Evolutionary conservation across 2,329 filamentous ascomycete genomes (phyloP).

Genomic region (Ustulina deusta): DNA sequence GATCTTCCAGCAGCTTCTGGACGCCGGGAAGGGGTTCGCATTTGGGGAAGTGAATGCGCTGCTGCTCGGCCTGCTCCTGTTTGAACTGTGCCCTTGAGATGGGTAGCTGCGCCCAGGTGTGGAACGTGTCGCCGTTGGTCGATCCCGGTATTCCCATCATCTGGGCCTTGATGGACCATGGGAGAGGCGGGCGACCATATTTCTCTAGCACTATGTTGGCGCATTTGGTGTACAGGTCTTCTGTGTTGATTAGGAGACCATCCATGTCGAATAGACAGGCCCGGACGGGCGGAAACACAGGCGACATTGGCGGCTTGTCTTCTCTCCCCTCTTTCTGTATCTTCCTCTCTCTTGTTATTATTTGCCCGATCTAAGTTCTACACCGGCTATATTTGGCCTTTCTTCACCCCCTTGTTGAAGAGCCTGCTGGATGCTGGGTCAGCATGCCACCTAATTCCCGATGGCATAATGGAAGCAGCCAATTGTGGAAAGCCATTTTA

Average conservation of each 20-base stretch:
- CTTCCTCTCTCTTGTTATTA: not conserved
- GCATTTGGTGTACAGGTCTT: conserved; percentile 76
- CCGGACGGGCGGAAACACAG: conserved; percentile 64
- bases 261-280: conserved; percentile 87
- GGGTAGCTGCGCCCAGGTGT: conserved; percentile 77
- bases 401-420: conserved; percentile 1
- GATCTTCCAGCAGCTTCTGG: conserved; percentile 62
- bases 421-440: conserved; percentile 6
- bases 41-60: conserved; percentile 68
- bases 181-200: conserved; percentile 71
- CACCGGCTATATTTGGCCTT: not conserved
- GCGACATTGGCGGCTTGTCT: not conserved
- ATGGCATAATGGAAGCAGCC: not conserved
- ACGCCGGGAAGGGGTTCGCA: conserved; percentile 74
- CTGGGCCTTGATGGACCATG: conserved; percentile 80
- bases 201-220: conserved; percentile 74
- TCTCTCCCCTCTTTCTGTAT: not conserved
- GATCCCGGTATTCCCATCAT: conserved; percentile 72
- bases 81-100: conserved; percentile 71
- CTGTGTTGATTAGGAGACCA: conserved; percentile 78
- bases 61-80: conserved; percentile 63
- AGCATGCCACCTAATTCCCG: not conserved
- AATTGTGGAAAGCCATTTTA: not conserved
- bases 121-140: conserved; percentile 49
- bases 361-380: not conserved